phyloP scores from a whole-genome alignment of 306 rosid species.

The Cucumis cinereus region DNA sequence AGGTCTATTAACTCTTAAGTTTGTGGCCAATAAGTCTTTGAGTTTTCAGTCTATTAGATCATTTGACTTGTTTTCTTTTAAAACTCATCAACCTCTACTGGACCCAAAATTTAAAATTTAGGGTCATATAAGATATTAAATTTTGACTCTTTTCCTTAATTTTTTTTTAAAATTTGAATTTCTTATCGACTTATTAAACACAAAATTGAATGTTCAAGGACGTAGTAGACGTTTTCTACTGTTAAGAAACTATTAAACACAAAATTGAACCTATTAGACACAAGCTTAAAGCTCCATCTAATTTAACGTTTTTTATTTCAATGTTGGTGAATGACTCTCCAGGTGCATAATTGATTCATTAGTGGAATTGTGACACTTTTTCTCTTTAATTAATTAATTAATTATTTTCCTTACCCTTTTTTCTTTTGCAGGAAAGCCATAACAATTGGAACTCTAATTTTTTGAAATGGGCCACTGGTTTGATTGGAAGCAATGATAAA shows the following conservation, averaged over 20 bases:
- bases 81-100: background rate
- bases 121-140: background rate
- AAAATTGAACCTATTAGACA: background rate
- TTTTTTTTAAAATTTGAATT: no score
- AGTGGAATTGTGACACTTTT: conserved; percentile 4
- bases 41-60: background rate
- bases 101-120: background rate
- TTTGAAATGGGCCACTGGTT: conserved; percentile 88
- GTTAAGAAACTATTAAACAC: background rate
- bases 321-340: background rate
- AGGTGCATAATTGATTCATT: background rate
- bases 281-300: background rate
- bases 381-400: background rate
- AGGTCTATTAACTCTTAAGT: background rate
- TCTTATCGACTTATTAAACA: background rate
- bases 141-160: background rate
- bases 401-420: no score
- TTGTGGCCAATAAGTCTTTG: background rate
- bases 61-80: background rate
- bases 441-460: conserved; percentile 77
- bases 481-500: conserved; percentile 52
- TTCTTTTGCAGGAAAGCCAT: conserved; percentile 28
- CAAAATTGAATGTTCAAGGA: background rate
- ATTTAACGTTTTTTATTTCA: background rate
- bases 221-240: background rate